phyloP scores from a whole-genome alignment of 1,284 basidiomycete genomes.

The Malassezia pachydermatis region DNA sequence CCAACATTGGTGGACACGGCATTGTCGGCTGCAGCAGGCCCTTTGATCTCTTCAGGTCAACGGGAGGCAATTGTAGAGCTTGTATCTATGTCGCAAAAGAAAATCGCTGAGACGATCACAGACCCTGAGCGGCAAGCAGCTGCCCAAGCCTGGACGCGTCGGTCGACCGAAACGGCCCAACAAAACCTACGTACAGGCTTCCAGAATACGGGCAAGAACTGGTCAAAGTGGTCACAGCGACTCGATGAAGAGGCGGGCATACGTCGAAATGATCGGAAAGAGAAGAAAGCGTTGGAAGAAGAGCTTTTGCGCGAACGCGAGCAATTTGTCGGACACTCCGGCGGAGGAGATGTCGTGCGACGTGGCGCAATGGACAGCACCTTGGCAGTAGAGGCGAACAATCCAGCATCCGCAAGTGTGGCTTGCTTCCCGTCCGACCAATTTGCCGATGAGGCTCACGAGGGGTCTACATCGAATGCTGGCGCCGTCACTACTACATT shows the following conservation, averaged over 20 bases:
- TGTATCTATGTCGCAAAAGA: conserved; percentile 20
- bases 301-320: conserved; percentile 13
- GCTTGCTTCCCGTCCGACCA: conserved; percentile 10
- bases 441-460: background rate
- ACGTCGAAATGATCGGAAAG: background rate
- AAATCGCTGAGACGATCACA: conserved; percentile 24
- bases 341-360: background rate
- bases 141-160: conserved; percentile 1
- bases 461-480: background rate
- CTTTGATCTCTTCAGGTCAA: conserved; percentile 19
- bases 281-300: background rate
- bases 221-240: conserved; percentile 7
- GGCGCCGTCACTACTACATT: conserved; percentile 17
- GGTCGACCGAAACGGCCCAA: conserved; percentile 5
- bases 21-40: conserved; percentile 19
- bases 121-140: conserved; percentile 21
- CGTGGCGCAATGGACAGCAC: background rate
- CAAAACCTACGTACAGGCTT: background rate
- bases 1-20: conserved; percentile 27
- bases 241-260: background rate
- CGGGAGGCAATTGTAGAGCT: conserved; percentile 22
- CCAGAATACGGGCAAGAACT: background rate
- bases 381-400: background rate
- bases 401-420: conserved; percentile 9
- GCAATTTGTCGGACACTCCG: background rate